Conservation (phyloP, 2,329 filamentous ascomycete genomes). For the Chaetomium globosum region DNA sequence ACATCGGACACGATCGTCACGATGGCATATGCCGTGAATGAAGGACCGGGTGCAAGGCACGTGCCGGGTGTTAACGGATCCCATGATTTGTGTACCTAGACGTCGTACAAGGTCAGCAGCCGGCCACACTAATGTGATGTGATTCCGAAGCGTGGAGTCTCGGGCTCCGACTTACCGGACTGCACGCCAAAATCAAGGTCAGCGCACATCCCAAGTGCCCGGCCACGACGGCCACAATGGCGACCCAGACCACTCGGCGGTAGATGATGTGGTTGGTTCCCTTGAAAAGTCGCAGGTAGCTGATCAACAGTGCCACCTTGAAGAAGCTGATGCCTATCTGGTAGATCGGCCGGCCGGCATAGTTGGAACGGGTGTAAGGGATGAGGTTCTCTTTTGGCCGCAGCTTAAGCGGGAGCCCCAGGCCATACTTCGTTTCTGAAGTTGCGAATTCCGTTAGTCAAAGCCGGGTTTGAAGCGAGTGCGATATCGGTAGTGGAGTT, state of each 20-base stretch:
- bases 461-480: not conserved
- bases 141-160: not conserved
- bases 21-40: conserved; percentile 55
- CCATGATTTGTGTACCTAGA: conserved; percentile 51
- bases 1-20: conserved; percentile 57
- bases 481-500: not conserved
- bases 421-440: conserved; percentile 56
- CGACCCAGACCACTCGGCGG: conserved; percentile 48
- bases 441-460: conserved; percentile 3
- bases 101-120: conserved; percentile 4
- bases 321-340: conserved; percentile 59
- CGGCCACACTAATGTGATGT: not conserved
- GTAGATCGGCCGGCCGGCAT: conserved; percentile 57
- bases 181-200: conserved; percentile 54
- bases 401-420: conserved; percentile 51
- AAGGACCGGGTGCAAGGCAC: conserved; percentile 51
- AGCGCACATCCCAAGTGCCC: conserved; percentile 54
- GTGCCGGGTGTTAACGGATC: conserved; percentile 45
- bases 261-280: conserved; percentile 52
- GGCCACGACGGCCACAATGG: conserved; percentile 49
- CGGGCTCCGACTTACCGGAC: conserved; percentile 45
- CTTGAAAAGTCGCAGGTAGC: conserved; percentile 55
- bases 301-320: conserved; percentile 57
- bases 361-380: conserved; percentile 55
- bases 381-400: conserved; percentile 50